Percentiles rank a stretch among this genome's conserved stretches.
These are phyloP conservation scores for Edaphochlamys debaryana DNA, from an alignment of 139 green algal genomes.

Conservation along the genomic window DNA sequence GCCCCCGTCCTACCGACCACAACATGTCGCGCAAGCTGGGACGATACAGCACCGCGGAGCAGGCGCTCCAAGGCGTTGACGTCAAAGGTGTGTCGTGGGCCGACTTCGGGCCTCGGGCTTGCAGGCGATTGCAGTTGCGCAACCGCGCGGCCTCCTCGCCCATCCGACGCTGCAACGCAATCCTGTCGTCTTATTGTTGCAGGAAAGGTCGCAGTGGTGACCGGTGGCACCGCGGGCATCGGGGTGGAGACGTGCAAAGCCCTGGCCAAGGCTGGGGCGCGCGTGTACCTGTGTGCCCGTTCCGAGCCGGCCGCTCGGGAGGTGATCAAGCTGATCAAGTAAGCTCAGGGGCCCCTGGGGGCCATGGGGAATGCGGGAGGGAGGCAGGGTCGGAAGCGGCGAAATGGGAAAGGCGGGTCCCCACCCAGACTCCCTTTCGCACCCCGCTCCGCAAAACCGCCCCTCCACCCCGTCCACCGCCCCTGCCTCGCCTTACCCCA, in stretches of 20 bases:
- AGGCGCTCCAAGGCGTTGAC: background rate
- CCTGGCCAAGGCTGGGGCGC: background rate
- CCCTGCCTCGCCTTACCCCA: too few species aligned
- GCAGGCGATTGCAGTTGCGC: background rate
- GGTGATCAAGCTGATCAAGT: background rate
- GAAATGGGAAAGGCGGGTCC: too few species aligned
- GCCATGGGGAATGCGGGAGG: background rate
- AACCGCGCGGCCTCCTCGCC: too few species aligned
- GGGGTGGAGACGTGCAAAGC: slow-evolving; percentile 8
- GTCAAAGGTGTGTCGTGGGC: background rate
- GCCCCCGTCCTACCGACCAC: too few species aligned
- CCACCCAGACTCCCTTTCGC: too few species aligned
- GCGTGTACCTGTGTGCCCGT: slow-evolving; percentile 1
- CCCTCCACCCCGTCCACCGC: too few species aligned
- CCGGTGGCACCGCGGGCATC: slow-evolving; percentile 1
- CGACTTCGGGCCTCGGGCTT: too few species aligned
- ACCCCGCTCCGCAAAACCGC: too few species aligned
- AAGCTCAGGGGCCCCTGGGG: too few species aligned
- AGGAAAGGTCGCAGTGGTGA: slow-evolving; percentile 8
- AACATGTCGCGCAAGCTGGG: too few species aligned
- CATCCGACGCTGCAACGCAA: background rate
- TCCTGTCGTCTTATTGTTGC: background rate
- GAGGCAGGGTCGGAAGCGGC: too few species aligned
- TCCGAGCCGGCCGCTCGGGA: background rate
- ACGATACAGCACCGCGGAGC: background rate